phyloP scores from a whole-genome alignment of 1,284 basidiomycete species.

The Puccinia horiana region DNA sequence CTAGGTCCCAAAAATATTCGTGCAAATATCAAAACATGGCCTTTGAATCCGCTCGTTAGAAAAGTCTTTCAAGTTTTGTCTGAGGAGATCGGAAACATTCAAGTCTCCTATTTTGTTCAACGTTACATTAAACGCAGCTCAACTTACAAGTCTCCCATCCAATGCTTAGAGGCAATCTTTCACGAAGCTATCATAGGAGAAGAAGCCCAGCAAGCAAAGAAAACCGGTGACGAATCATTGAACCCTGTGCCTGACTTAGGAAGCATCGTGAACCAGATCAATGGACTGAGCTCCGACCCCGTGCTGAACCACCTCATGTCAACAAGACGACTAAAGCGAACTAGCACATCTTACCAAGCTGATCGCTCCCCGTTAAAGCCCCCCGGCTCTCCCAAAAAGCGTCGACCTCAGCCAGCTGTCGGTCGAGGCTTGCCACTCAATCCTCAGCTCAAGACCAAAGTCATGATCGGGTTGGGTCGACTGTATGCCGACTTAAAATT shows the following conservation, averaged over 20 bases:
- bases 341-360: not conserved
- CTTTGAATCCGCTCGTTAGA: constrained; percentile 20
- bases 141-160: not conserved
- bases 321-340: not conserved
- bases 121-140: constrained; percentile 23
- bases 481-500: constrained; percentile 39
- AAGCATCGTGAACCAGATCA: constrained; percentile 13
- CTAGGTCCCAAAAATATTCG: not conserved
- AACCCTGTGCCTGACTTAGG: constrained; percentile 8
- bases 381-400: constrained; percentile 41
- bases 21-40: constrained; percentile 40
- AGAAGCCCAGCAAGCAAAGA: constrained; percentile 7
- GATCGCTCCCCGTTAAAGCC: not conserved
- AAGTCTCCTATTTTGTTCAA: constrained; percentile 22
- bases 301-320: constrained; percentile 16
- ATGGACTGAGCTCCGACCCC: constrained; percentile 28
- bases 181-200: constrained; percentile 32
- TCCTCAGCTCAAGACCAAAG: constrained; percentile 26
- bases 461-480: constrained; percentile 37
- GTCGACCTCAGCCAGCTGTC: not conserved
- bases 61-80: constrained; percentile 43
- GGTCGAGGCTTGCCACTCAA: constrained; percentile 19
- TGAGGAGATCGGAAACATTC: constrained; percentile 31
- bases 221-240: not conserved
- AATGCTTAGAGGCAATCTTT: constrained; percentile 22